These are phyloP conservation scores for Parasitella parasitica DNA, from an alignment of 371 early-diverging fungal species.

Conservation along the genomic window DNA sequence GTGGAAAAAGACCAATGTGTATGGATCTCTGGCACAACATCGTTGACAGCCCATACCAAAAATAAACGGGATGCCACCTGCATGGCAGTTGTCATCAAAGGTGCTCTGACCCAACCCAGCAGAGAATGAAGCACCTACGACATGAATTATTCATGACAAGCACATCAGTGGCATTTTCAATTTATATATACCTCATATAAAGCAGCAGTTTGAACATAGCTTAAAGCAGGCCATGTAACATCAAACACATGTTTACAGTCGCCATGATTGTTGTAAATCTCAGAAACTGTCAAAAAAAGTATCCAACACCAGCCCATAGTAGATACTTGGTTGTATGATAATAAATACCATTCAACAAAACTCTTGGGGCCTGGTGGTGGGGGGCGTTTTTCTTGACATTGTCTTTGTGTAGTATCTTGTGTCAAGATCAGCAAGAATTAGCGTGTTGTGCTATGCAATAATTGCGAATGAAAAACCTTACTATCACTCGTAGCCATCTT, in stretches of 20 bases:
- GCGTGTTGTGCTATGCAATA: too few species aligned
- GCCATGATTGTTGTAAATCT: conserved; percentile 50
- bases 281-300: conserved; percentile 51
- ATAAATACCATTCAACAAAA: conserved; percentile 61
- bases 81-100: conserved; percentile 74
- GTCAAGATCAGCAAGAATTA: too few species aligned
- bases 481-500: too few species aligned
- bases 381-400: background rate
- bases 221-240: conserved; percentile 56
- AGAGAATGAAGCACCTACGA: conserved; percentile 12
- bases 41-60: conserved; percentile 81
- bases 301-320: conserved; percentile 76
- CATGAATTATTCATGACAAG: background rate
- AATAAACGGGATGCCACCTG: conserved; percentile 89
- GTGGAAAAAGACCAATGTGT: conserved; percentile 69
- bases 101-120: conserved; percentile 77
- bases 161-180: too few species aligned
- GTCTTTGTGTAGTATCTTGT: background rate
- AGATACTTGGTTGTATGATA: conserved; percentile 78
- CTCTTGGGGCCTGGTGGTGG: conserved; percentile 22
- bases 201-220: conserved; percentile 76
- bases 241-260: conserved; percentile 60
- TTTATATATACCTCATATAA: conserved; percentile 66
- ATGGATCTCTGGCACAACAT: conserved; percentile 65
- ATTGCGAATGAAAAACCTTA: too few species aligned